Base-by-base conservation (phyloP, 2,329 filamentous ascomycete genomes). In the Cladophialophora immunda region DNA sequence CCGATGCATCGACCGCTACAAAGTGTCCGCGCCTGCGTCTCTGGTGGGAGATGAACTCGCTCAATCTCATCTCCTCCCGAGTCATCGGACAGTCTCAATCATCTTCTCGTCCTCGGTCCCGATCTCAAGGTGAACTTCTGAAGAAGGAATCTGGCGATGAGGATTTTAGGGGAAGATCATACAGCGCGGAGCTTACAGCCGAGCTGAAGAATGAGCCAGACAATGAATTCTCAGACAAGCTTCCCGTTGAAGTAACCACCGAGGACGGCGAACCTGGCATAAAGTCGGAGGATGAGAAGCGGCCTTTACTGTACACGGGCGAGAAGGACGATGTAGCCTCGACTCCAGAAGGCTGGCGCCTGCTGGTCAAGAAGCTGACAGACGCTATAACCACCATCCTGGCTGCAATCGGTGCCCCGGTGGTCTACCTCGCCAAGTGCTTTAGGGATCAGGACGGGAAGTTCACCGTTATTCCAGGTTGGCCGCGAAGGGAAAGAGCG, bases 11-110 rank as follows among this genome's bases (percentile, higher is more conserved):
- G 62, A 34, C 30, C 52, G 30, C 38, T 32, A 53, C 45, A 45
- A 36, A 41, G 27, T 58, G 38, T 36, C 47, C 45, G 61, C 57
- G 62, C 65, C 59, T 56, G 34, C 59, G 53, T 50, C 34, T 61
- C 59, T 57, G 54, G 34, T 56, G 22, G 63, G 58, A 70, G 55
- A 97, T 97, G 94, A 97, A 97, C 89, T 97, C 94, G 76, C 85
- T 97, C 84, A 97, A 95, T 83, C 92, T 97, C 79, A 88, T 97
- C 79, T 95, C 93, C 76, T 89, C 92, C 78, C 90, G 91, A 82
- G 92, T 94, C 78, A 87, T 89, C 76, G 86, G 87, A 76, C 84
- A 83, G 76, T 84, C 85, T 71, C 80, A 81, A 67, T 78, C 84
- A 61, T 79, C 78, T 62, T 81, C 82, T 22, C 84, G 85, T 70